These are phyloP conservation scores for Aurifilum marmelostoma DNA, from an alignment of 2,329 filamentous ascomycete genomes.

Conservation along the genomic window DNA sequence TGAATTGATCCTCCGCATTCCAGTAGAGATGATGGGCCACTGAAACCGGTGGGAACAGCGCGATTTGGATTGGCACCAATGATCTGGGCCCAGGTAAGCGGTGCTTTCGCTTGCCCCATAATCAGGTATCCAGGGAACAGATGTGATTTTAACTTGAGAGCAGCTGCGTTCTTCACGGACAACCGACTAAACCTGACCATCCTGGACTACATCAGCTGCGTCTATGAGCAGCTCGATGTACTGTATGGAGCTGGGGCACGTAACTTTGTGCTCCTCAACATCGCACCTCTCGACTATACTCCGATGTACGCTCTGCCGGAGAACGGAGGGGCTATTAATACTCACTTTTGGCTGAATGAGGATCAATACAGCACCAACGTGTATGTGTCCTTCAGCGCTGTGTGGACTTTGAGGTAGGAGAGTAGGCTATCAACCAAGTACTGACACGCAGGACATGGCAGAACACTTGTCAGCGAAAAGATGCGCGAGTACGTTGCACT, in stretches of 20 bases:
- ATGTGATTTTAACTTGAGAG: not conserved
- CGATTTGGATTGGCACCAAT: conserved; percentile 66
- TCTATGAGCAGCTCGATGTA: conserved; percentile 51
- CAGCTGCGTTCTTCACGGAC: conserved; percentile 55
- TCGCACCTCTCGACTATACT: conserved; percentile 55
- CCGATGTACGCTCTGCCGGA: conserved; percentile 56
- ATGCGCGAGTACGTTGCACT: conserved; percentile 56
- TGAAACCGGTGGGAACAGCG: conserved; percentile 26
- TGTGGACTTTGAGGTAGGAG: too few species aligned
- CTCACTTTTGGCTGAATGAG: conserved; percentile 52
- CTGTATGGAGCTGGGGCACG: conserved; percentile 56
- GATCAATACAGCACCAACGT: conserved; percentile 43
- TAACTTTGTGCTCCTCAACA: conserved; percentile 62
- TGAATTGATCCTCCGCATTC: not conserved
- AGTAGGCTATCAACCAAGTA: not conserved
- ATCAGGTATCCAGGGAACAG: too few species aligned
- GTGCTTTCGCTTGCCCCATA: not conserved
- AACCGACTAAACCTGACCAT: conserved; percentile 52
- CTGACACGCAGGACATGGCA: not conserved
- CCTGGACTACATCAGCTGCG: conserved; percentile 56
- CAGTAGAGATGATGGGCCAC: too few species aligned
- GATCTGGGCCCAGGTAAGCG: conserved; percentile 52
- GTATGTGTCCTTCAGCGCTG: not conserved
- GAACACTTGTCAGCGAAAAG: conserved; percentile 50
- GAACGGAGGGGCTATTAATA: conserved; percentile 46